Percentiles rank a stretch among this genome's conserved stretches.
These are phyloP conservation scores for Coemansia sp. DNA, from an alignment of 192 early-diverging fungal species.

Conservation along the genomic window DNA sequence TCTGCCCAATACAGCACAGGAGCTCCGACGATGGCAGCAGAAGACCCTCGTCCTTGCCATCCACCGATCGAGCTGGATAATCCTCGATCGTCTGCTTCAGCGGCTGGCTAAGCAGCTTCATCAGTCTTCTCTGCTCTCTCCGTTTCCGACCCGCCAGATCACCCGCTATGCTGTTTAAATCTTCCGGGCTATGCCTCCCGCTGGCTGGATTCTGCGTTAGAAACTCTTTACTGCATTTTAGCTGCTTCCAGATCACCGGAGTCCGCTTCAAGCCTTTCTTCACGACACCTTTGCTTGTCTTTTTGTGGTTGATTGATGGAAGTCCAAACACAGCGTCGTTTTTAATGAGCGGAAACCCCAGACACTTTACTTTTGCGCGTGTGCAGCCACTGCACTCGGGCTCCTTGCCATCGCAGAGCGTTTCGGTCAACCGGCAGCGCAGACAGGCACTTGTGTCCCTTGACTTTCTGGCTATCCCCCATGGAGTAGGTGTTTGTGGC, in stretches of 20 bases:
- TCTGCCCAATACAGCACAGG: conserved; percentile 29
- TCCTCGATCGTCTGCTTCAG: neutral
- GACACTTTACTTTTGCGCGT: conserved; percentile 14
- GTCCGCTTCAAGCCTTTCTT: neutral
- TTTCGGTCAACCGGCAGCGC: conserved; percentile 34
- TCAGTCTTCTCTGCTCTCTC: neutral
- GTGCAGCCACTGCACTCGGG: conserved; percentile 18
- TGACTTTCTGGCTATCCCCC: neutral
- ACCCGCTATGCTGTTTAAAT: conserved; percentile 7
- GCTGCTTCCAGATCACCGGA: conserved; percentile 8
- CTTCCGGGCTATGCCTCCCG: conserved; percentile 13
- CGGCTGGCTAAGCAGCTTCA: neutral
- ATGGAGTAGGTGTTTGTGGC: neutral
- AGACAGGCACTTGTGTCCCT: conserved; percentile 5
- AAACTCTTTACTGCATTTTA: conserved; percentile 26
- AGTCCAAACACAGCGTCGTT: conserved; percentile 29
- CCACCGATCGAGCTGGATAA: neutral
- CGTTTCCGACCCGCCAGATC: conserved; percentile 14
- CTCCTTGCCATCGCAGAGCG: conserved; percentile 7
- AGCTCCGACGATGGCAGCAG: conserved; percentile 52
- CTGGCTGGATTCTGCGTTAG: conserved; percentile 10
- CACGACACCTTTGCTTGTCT: neutral
- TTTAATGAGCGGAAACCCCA: conserved; percentile 1
- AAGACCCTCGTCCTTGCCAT: conserved; percentile 8
- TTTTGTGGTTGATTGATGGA: neutral